Base-by-base conservation (phyloP, 2,329 filamentous ascomycete genomes). In the Chrysoporthe deuterocubensis region DNA sequence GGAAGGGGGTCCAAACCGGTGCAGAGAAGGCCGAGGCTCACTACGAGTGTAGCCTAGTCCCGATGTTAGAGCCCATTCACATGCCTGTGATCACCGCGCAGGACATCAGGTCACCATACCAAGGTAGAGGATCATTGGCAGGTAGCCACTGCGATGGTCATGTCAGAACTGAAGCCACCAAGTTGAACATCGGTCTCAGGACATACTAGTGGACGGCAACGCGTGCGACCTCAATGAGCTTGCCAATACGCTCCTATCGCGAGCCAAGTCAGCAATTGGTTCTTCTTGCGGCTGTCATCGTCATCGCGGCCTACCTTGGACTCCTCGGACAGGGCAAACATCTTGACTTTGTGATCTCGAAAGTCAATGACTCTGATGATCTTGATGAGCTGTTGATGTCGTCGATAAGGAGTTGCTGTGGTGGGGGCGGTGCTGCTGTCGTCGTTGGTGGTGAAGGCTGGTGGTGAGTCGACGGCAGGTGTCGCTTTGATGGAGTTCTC, bases 61-160 rank as follows among this genome's bases (percentile, higher is more conserved):
- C 62, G 59, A 60, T 40, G 65, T 71, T 65, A 70, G 71, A 69
- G 68, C 26, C 57, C 67, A 56, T 68, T 21, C 58, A 67, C 42
- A 59, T 59, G 40, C 16, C 13, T 57, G 18, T 26, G 40, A 42
- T 64, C 69, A 71, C 57, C 59, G 60, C 56, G 11, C 16, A 58
- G 64, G 9, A 52, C 44, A 62, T 54, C 64, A 69, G 71, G 60
- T 71, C 44, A 68, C 69, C 82, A 76, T 90, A 96, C 93, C 96
- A 75, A 99, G 91, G 81, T 98, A 99, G 80, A 99, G 87, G 79
- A 99, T 96, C 81, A 99, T 82, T 75, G 96, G 96, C 68, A 99
- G 89, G 82, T 98, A 99, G 80, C 96, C 96, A 85, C 93, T 96
- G 75, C 64, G 43, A 65, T 18, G 66, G 64, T 57, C 42, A 65